Evolutionary conservation across 495 filamentous ascomycete species (phyloP).

Genomic region (Xylaria castorea): DNA sequence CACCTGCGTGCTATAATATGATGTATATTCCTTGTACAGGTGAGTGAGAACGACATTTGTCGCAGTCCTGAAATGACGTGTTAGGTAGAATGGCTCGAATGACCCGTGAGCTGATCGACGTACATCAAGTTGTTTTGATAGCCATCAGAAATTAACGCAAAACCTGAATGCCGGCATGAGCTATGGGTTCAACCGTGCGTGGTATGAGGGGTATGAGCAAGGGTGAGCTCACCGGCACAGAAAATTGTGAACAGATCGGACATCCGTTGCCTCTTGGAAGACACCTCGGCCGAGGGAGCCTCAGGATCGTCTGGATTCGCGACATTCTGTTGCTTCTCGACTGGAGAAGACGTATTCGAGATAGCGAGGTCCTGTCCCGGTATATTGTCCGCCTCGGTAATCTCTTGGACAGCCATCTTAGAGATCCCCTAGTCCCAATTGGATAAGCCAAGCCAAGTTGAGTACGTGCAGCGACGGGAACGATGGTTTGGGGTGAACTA

Average conservation of each 20-base stretch:
- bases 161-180: slow-evolving; percentile 40
- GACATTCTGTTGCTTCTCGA: slow-evolving; percentile 10
- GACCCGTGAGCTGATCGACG: neutral
- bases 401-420: slow-evolving; percentile 14
- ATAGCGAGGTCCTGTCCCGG: slow-evolving; percentile 1
- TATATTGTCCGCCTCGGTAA: slow-evolving; percentile 8
- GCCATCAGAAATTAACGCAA: slow-evolving; percentile 60
- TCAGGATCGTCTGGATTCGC: slow-evolving; percentile 6
- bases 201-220: neutral
- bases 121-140: slow-evolving; percentile 62
- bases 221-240: slow-evolving; percentile 23
- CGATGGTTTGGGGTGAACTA: neutral
- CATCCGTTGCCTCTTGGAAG: slow-evolving; percentile 11
- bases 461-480: neutral
- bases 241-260: slow-evolving; percentile 29
- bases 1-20: slow-evolving; percentile 42
- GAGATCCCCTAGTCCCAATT: slow-evolving; percentile 1
- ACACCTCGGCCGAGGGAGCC: slow-evolving; percentile 13
- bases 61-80: slow-evolving; percentile 46
- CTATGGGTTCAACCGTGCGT: neutral
- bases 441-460: neutral
- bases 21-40: slow-evolving; percentile 56
- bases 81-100: neutral
- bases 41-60: slow-evolving; percentile 57
- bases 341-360: slow-evolving; percentile 4